Evolutionary conservation across 257 asterid genomes (phyloP).

Genomic region (Henckelia pumila): DNA sequence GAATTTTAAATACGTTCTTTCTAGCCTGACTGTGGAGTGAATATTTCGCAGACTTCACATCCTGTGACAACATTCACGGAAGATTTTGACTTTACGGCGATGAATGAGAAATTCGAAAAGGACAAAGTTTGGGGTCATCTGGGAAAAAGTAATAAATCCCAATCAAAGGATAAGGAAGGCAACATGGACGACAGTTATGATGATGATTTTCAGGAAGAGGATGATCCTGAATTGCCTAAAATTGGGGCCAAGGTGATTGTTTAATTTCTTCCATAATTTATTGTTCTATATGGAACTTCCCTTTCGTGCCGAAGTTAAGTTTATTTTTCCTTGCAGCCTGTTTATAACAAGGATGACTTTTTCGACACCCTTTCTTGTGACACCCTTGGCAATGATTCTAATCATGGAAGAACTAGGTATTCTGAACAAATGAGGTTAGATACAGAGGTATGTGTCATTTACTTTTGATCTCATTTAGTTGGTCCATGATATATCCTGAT

Average conservation of each 20-base stretch:
- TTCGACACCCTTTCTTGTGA: slow-evolving; percentile 78
- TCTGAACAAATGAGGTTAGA: slow-evolving; percentile 94
- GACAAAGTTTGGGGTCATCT: slow-evolving; percentile 99
- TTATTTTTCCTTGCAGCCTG: slow-evolving; percentile 44
- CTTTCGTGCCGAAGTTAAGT: not conserved
- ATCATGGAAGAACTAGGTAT: slow-evolving; percentile 73
- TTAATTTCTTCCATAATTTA: not conserved
- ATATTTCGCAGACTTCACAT: slow-evolving; percentile 49
- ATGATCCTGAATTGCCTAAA: slow-evolving; percentile 55
- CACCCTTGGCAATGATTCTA: slow-evolving; percentile 45
- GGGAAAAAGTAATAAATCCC: slow-evolving; percentile 63
- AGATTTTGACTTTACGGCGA: slow-evolving; percentile 91
- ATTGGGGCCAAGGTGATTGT: slow-evolving; percentile 56
- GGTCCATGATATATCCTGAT: slow-evolving; percentile 24
- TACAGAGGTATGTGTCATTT: slow-evolving; percentile 59
- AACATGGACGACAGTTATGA: slow-evolving; percentile 57
- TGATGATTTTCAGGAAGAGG: slow-evolving; percentile 49
- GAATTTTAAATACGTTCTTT: not conserved
- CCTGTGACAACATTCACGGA: slow-evolving; percentile 72
- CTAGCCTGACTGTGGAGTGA: slow-evolving; percentile 11
- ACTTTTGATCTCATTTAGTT: not conserved
- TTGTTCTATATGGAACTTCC: not conserved
- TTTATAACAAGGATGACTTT: slow-evolving; percentile 88
- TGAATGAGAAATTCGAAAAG: slow-evolving; percentile 97
- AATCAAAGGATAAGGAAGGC: slow-evolving; percentile 54